Base-by-base conservation (phyloP, 1,284 basidiomycete species). In the Anthracocystis walkeri region DNA sequence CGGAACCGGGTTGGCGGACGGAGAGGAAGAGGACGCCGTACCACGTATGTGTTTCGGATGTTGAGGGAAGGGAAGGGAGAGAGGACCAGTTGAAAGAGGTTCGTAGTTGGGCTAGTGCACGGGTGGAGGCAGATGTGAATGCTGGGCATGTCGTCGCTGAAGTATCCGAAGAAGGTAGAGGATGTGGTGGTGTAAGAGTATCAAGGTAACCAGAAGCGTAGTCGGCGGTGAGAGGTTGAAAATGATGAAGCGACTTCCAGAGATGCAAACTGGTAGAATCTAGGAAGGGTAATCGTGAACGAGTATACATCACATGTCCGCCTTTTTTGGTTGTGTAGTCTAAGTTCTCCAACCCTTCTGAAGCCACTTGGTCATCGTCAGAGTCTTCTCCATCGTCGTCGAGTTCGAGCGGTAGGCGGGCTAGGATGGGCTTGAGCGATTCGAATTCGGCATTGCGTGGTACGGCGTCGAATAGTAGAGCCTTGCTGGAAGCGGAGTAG, bases 21-120 rank as follows among this genome's bases (percentile, higher is more conserved):
- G 76, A 78, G n/a, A 75, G 73, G 65, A 82, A 82, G 35, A 75
- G 56, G 33, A 82, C 81, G 23, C 81, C 81, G 65, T 82, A 82
- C 80, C 79, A 82, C 1, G 44, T 58, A 23, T 52, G 42, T 8
- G 64, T 49, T 29, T 48, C 27, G 44, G 53, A 18, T n/a, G 57
- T 29, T 1, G 48, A 4, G 3, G 75, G 67, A 5, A 80, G 67
- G 3, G 40, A 3, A 7, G 70, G 63, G 4, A 81, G 70, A 12
- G 41, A 14, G 14, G 46, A 45, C 80, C 80, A 82, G 59, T 80
- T 81, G 73, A 82, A 81, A 3, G 55, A 70, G n/a, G 46, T 58
- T 25, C 44, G 57, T 7, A 75, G 62, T 7, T 69, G 65, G 1
- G 41, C 29, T 2, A 75, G 35, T 1, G 49, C 59, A 7, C 49